Conservation (phyloP, 1,284 basidiomycete species). For the Cryptococcus sp. region DNA sequence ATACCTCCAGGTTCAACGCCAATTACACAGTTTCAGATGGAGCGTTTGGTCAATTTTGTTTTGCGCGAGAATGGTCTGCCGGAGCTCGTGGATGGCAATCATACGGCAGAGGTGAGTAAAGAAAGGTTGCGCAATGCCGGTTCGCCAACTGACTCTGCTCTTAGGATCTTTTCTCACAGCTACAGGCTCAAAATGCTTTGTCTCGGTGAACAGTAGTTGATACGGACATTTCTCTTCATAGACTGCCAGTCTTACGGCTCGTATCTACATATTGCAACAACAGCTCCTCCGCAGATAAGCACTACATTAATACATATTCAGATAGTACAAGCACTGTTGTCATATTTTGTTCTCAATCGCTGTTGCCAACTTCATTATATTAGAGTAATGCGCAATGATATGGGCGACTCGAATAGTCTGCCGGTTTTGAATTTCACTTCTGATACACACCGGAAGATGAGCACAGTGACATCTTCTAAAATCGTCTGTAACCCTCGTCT, state of each 20-base stretch:
- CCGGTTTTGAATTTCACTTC: not conserved
- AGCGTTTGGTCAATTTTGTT: constrained; percentile 43
- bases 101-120: constrained; percentile 32
- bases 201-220: constrained; percentile 50
- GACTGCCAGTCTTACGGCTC: not conserved
- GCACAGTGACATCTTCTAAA: constrained; percentile 16
- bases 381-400: no score
- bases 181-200: constrained; percentile 35
- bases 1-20: constrained; percentile 41
- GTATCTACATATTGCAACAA: not conserved
- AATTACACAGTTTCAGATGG: constrained; percentile 47
- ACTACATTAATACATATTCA: not conserved
- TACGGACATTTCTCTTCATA: not conserved
- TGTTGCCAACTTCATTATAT: no score
- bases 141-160: not conserved
- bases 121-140: not conserved
- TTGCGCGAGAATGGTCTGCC: constrained; percentile 30
- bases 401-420: no score
- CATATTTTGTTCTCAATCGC: not conserved
- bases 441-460: no score
- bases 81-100: constrained; percentile 18
- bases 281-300: not conserved
- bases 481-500: constrained; percentile 17
- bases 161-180: constrained; percentile 42
- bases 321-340: not conserved